A percentile compares a stretch with the other conserved stretches of the same genome.
Conservation (phyloP, 2,329 filamentous ascomycete genomes). For the Fusarium concolor region DNA sequence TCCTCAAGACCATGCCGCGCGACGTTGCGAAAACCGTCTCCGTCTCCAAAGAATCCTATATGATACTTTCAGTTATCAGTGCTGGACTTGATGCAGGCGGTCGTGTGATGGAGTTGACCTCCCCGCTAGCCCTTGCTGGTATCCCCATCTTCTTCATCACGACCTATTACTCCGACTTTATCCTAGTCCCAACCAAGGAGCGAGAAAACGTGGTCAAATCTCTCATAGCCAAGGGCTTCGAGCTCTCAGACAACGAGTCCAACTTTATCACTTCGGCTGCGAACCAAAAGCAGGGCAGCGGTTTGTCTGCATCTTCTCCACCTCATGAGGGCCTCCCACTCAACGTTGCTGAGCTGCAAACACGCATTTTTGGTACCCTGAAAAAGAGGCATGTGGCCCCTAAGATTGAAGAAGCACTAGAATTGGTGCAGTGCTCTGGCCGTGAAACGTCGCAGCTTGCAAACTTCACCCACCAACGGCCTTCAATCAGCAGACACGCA, state of each 20-base stretch:
- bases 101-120: constrained; percentile 90
- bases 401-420: constrained; percentile 73
- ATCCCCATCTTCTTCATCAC: constrained; percentile 99
- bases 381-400: constrained; percentile 80
- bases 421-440: constrained; percentile 85
- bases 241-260: constrained; percentile 79
- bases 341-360: constrained; percentile 82
- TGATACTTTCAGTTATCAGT: constrained; percentile 89
- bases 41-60: constrained; percentile 85
- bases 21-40: constrained; percentile 67
- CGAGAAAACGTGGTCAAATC: constrained; percentile 80
- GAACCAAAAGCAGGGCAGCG: constrained; percentile 47
- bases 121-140: constrained; percentile 87
- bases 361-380: constrained; percentile 85
- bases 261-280: constrained; percentile 70
- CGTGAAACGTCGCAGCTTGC: constrained; percentile 59
- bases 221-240: constrained; percentile 82
- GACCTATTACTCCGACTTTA: constrained; percentile 97
- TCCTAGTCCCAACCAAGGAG: constrained; percentile 84
- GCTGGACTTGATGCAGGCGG: constrained; percentile 92
- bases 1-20: constrained; percentile 72
- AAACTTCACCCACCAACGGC: constrained; percentile 52
- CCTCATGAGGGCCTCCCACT: constrained; percentile 82
- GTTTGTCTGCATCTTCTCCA: constrained; percentile 56
- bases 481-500: constrained; percentile 52